A percentile compares a stretch with the other conserved stretches of the same genome.
phyloP scores from a whole-genome alignment of 345 rosid genomes.

The Hibiscus mutabilis region DNA sequence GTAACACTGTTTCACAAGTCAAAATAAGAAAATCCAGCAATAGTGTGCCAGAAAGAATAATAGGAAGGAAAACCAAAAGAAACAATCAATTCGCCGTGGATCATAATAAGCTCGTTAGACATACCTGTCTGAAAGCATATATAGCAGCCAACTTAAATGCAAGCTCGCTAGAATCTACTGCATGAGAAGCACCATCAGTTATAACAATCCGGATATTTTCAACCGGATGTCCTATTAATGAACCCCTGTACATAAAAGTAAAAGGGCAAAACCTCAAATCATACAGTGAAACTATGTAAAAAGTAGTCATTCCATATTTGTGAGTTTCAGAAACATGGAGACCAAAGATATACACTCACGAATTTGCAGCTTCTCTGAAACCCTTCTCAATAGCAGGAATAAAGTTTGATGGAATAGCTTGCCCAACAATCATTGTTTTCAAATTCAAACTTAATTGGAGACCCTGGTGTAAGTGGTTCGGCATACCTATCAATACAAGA shows the following conservation, averaged over 20 bases:
- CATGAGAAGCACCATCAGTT: constrained; percentile 92
- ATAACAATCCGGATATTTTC: constrained; percentile 79
- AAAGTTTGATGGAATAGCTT: constrained; percentile 87
- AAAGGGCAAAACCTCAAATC: constrained; percentile 3
- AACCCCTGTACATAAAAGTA: constrained; percentile 56
- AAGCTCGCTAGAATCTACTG: constrained; percentile 97
- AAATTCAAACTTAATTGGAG: constrained; percentile 71
- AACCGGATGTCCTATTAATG: constrained; percentile 92
- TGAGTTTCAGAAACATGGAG: neutral
- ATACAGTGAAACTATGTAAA: neutral
- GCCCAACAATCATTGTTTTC: constrained; percentile 93
- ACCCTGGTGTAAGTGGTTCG: constrained; percentile 71
- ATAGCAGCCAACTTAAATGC: constrained; percentile 96
- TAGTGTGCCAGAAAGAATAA: neutral
- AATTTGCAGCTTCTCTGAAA: constrained; percentile 95
- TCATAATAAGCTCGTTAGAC: neutral
- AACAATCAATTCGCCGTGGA: neutral
- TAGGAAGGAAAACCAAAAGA: neutral
- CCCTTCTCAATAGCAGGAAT: constrained; percentile 98
- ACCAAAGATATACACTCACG: constrained; percentile 42
- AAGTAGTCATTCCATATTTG: neutral
- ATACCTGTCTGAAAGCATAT: constrained; percentile 92
- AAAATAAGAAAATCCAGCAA: neutral
- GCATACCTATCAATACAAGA: constrained; percentile 43
- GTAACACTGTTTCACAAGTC: constrained; percentile 50